These are phyloP conservation scores for Leccinum variicolor DNA, from an alignment of 768 basidiomycete species.

Conservation along the genomic window DNA sequence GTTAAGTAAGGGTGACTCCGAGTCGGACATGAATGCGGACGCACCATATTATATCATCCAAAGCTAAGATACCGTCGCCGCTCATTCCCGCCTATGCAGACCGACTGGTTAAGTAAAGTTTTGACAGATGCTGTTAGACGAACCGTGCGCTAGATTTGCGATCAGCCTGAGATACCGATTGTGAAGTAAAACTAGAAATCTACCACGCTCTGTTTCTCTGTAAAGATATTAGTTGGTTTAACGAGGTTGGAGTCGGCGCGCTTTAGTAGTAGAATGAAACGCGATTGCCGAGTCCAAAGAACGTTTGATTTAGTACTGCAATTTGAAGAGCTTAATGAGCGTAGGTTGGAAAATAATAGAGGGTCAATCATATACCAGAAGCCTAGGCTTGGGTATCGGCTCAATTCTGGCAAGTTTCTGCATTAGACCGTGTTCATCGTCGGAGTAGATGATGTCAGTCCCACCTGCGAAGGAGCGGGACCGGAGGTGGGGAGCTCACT, in stretches of 20 bases:
- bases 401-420: constrained; percentile 87
- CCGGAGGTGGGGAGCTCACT: constrained; percentile 52
- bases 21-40: too few relatives aligned
- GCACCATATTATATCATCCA: too few relatives aligned
- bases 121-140: too few relatives aligned
- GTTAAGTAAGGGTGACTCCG: too few relatives aligned
- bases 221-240: constrained; percentile 5
- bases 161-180: too few relatives aligned
- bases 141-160: too few relatives aligned
- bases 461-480: constrained; percentile 37
- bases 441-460: constrained; percentile 45
- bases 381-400: constrained; percentile 52
- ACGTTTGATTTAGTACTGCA: constrained; percentile 74
- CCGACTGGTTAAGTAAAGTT: too few relatives aligned
- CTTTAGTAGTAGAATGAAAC: constrained; percentile 80
- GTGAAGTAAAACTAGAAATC: too few relatives aligned
- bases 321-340: constrained; percentile 14
- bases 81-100: too few relatives aligned
- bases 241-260: neutral
- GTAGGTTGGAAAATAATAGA: neutral
- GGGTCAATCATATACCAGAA: constrained; percentile 52
- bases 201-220: constrained; percentile 84
- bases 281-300: constrained; percentile 80
- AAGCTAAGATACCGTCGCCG: too few relatives aligned
- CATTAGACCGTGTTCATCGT: constrained; percentile 43